These are phyloP conservation scores for Ophiostoma novo-ulmi DNA, from an alignment of 2,329 filamentous ascomycete species.

Conservation along the genomic window DNA sequence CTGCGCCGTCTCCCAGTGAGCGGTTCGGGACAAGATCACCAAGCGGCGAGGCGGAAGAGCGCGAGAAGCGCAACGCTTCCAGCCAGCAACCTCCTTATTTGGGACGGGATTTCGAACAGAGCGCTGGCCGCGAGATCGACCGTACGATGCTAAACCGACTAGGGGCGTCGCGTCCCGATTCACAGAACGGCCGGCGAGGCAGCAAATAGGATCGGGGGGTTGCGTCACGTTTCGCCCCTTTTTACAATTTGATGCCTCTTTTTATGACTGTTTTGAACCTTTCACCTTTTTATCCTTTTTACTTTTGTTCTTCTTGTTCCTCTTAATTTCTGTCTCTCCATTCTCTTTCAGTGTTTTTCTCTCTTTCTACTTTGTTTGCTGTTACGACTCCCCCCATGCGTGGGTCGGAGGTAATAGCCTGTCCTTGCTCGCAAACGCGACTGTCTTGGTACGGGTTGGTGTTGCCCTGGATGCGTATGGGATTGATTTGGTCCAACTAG, in stretches of 20 bases:
- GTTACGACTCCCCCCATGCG: neutral
- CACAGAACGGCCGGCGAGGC: neutral
- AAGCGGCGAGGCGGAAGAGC: conserved; percentile 30
- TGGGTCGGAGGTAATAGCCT: conserved; percentile 12
- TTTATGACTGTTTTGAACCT: neutral
- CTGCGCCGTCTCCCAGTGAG: conserved; percentile 35
- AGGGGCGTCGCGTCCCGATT: conserved; percentile 15
- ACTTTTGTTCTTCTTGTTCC: neutral
- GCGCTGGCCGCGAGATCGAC: conserved; percentile 47
- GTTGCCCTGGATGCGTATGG: neutral
- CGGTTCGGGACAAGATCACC: conserved; percentile 34
- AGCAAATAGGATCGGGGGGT: neutral
- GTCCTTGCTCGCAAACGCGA: neutral
- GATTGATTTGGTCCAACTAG: neutral
- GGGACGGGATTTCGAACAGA: conserved; percentile 41
- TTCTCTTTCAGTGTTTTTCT: neutral
- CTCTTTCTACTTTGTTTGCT: neutral
- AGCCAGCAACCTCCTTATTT: conserved; percentile 47
- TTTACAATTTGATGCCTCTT: neutral
- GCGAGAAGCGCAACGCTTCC: conserved; percentile 33
- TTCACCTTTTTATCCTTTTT: neutral
- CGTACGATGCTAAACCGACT: conserved; percentile 51
- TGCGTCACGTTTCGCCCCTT: neutral
- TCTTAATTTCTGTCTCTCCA: neutral
- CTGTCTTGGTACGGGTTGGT: neutral